Percentiles rank a stretch among this genome's conserved stretches.
Evolutionary conservation across 768 basidiomycete genomes (phyloP).

Genomic region (Arthromyces matolae): DNA sequence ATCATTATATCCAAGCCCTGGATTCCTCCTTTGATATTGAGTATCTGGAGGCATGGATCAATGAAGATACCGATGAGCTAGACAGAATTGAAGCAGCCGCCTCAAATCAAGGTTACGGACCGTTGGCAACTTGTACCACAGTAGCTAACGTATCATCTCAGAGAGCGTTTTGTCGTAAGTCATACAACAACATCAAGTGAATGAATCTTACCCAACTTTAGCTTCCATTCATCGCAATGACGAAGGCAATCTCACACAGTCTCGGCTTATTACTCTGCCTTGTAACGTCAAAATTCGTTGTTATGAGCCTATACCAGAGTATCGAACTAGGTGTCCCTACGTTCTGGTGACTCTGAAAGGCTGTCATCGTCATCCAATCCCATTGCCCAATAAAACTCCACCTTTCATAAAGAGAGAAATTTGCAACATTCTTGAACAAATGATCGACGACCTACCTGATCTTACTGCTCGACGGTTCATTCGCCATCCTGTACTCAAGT

Average conservation of each 20-base stretch:
- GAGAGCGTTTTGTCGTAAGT: too few relatives aligned
- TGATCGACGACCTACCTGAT: conserved; percentile 17
- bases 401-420: conserved; percentile 4
- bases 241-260: neutral
- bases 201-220: too few relatives aligned
- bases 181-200: too few relatives aligned
- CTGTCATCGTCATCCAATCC: conserved; percentile 20
- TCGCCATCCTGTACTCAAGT: conserved; percentile 7
- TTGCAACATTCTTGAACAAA: conserved; percentile 1
- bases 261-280: neutral
- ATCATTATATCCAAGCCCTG: too few relatives aligned
- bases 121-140: too few relatives aligned
- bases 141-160: too few relatives aligned
- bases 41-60: too few relatives aligned
- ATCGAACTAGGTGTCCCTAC: conserved; percentile 14
- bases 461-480: conserved; percentile 17
- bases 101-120: too few relatives aligned
- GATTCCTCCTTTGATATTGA: too few relatives aligned
- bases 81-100: too few relatives aligned
- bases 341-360: conserved; percentile 15
- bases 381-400: conserved; percentile 18
- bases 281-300: neutral
- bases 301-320: conserved; percentile 11
- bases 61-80: too few relatives aligned
- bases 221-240: too few relatives aligned